Evolutionary conservation across 2,329 filamentous ascomycete species (phyloP).

Genomic region (Diaporthe vexans): DNA sequence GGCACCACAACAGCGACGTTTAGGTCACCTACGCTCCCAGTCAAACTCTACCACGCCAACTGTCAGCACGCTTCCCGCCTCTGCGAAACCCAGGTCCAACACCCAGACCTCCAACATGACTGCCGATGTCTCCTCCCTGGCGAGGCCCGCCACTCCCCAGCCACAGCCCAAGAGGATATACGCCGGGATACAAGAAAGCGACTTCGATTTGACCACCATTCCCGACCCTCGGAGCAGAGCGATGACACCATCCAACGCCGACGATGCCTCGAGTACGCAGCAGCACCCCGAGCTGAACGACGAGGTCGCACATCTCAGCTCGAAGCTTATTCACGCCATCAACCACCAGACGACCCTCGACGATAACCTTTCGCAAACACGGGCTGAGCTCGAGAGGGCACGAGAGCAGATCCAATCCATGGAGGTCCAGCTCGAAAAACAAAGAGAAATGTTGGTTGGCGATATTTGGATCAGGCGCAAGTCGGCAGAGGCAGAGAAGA

Average conservation of each 20-base stretch:
- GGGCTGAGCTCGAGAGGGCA: constrained; percentile 85
- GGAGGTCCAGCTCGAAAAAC: constrained; percentile 74
- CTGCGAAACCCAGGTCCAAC: constrained; percentile 56
- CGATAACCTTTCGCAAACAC: constrained; percentile 85
- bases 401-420: constrained; percentile 76
- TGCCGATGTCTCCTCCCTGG: constrained; percentile 44
- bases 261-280: constrained; percentile 50
- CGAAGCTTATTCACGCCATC: constrained; percentile 96
- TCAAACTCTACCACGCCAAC: constrained; percentile 63
- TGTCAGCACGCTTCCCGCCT: constrained; percentile 52
- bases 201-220: constrained; percentile 77
- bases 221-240: constrained; percentile 73
- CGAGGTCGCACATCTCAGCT: constrained; percentile 91
- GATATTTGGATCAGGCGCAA: constrained; percentile 83
- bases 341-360: constrained; percentile 95
- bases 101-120: constrained; percentile 57
- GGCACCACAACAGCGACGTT: constrained; percentile 49
- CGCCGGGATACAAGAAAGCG: constrained; percentile 61
- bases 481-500: constrained; percentile 80
- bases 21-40: constrained; percentile 66
- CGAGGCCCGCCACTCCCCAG: constrained; percentile 40
- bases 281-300: constrained; percentile 71
- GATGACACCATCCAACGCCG: constrained; percentile 60
- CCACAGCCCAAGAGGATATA: constrained; percentile 45
- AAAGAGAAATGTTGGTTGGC: constrained; percentile 79